Conservation (phyloP, 331 rosid species). For the Cydonia oblonga region DNA sequence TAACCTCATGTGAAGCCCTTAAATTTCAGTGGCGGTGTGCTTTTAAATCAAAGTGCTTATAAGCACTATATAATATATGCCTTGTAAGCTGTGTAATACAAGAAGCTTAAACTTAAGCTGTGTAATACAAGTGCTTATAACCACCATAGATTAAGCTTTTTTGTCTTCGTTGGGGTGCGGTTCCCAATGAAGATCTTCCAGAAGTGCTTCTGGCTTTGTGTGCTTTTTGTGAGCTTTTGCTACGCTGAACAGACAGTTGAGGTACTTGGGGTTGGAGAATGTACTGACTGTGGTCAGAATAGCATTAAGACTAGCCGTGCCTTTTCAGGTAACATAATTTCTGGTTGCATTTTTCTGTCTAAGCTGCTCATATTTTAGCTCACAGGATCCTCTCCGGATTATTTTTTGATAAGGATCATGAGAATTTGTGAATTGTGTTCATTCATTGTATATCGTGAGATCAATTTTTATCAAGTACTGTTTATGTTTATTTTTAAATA, state of each 20-base stretch:
- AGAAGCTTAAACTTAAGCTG: background rate
- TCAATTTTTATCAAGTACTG: too few species aligned
- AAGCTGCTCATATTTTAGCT: background rate
- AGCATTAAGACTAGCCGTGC: conserved; percentile 52
- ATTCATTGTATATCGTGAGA: too few species aligned
- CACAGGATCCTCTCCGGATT: too few species aligned
- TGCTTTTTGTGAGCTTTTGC: conserved; percentile 35
- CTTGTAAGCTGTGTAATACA: background rate
- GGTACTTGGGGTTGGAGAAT: conserved; percentile 77
- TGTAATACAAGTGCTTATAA: background rate
- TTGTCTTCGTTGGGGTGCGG: background rate
- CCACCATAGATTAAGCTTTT: too few species aligned
- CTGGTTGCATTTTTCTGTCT: background rate
- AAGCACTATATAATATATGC: conserved; percentile 33
- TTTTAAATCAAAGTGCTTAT: background rate
- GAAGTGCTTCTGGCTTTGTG: conserved; percentile 35
- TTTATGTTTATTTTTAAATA: too few species aligned
- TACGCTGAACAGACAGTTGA: conserved; percentile 46
- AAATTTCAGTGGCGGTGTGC: conserved; percentile 47
- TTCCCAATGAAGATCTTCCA: conserved; percentile 39
- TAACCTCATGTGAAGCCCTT: conserved; percentile 57
- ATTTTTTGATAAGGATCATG: too few species aligned
- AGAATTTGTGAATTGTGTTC: too few species aligned
- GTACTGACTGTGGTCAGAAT: conserved; percentile 54
- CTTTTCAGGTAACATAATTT: conserved; percentile 51